Conservation (phyloP, 768 basidiomycete genomes). For the Hortiboletus flavorubellus region DNA sequence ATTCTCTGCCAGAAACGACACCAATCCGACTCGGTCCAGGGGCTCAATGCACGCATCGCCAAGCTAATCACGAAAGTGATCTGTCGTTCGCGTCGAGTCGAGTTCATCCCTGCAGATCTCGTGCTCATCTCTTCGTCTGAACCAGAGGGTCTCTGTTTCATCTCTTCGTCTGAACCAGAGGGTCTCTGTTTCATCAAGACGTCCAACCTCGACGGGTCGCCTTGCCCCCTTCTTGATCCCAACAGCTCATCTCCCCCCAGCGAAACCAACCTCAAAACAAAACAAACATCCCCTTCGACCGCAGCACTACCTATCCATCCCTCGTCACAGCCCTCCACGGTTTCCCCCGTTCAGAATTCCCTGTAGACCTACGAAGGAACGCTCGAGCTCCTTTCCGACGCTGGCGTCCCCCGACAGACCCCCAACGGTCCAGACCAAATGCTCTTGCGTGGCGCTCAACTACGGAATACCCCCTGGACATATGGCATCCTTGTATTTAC, state of each 20-base stretch:
- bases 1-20: conserved; percentile 77
- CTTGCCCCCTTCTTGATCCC: neutral
- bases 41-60: conserved; percentile 80
- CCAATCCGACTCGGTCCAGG: conserved; percentile 75
- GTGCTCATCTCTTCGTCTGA: conserved; percentile 85
- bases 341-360: conserved; percentile 87
- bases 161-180: conserved; percentile 93
- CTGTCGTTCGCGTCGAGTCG: conserved; percentile 66
- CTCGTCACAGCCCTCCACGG: conserved; percentile 74
- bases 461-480: conserved; percentile 95
- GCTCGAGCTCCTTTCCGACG: conserved; percentile 54
- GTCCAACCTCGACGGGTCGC: conserved; percentile 92
- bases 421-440: conserved; percentile 95
- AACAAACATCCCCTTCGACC: conserved; percentile 87
- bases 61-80: too few relatives aligned
- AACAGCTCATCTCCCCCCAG: conserved; percentile 35
- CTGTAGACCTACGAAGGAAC: conserved; percentile 94
- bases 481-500: conserved; percentile 94
- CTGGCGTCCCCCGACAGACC: conserved; percentile 69
- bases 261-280: conserved; percentile 98
- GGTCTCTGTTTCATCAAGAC: conserved; percentile 98
- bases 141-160: conserved; percentile 93
- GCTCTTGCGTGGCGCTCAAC: conserved; percentile 88
- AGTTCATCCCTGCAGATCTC: conserved; percentile 96
- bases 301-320: conserved; percentile 72